Evolutionary conservation across 345 rosid genomes (phyloP).

Genomic region (Theobroma cacao): DNA sequence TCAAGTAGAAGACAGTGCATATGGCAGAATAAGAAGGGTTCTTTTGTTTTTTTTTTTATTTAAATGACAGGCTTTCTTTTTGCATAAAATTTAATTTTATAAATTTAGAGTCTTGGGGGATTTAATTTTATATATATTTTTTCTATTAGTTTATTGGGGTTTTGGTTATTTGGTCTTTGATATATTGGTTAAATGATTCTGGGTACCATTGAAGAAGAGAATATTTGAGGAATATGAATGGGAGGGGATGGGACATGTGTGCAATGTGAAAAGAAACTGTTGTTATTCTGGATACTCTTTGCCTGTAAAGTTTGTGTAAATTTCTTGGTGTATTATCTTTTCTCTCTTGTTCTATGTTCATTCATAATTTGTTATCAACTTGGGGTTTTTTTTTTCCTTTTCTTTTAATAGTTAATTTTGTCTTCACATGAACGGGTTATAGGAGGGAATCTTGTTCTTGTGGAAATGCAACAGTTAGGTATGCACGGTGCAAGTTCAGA

Average conservation of each 20-base stretch:
- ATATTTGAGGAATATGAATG: not conserved
- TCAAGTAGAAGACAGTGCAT: conserved; percentile 9
- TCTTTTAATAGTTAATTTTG: not conserved
- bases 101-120: conserved; percentile 14
- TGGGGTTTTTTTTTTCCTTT: not conserved
- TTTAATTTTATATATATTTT: conserved; percentile 6
- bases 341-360: not conserved
- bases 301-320: conserved; percentile 19
- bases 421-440: no score
- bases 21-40: conserved; percentile 18
- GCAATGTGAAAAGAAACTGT: conserved; percentile 2
- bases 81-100: conserved; percentile 5
- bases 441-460: no score
- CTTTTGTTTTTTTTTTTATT: conserved; percentile 11
- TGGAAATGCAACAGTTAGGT: no score
- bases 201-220: no score
- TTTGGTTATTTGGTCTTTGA: not conserved
- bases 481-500: no score
- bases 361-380: not conserved
- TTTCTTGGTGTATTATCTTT: not conserved
- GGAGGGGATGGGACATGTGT: not conserved
- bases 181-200: not conserved
- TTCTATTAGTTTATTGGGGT: conserved; percentile 10
- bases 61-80: not conserved
- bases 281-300: not conserved